A percentile compares a stretch with the other conserved stretches of the same genome.
These are phyloP conservation scores for Elaeis guineensis DNA, from an alignment of 176 grass and related monocot genomes.

Conservation along the genomic window DNA sequence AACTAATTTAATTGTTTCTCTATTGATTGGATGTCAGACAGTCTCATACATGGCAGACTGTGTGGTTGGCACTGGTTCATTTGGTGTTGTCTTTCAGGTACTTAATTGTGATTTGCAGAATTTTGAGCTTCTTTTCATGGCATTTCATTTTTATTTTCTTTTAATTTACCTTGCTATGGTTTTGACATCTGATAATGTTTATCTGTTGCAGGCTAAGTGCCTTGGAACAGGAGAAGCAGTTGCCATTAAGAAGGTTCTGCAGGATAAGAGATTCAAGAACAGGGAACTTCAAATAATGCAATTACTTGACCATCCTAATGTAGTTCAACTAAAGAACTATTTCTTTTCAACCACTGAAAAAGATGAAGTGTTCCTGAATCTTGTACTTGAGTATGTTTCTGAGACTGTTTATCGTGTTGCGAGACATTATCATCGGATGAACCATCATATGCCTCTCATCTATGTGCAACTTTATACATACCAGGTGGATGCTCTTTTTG, in stretches of 20 bases:
- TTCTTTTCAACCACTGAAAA: slow-evolving; percentile 21
- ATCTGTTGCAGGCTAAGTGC: slow-evolving; percentile 7
- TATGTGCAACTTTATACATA: slow-evolving; percentile 13
- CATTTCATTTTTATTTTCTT: no score
- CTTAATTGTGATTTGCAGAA: neutral
- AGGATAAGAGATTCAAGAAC: slow-evolving; percentile 26
- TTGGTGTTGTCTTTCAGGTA: slow-evolving; percentile 33
- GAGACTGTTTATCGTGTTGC: slow-evolving; percentile 6
- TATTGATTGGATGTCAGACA: slow-evolving; percentile 19
- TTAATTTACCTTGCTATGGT: no score
- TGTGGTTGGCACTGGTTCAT: slow-evolving; percentile 27
- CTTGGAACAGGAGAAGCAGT: slow-evolving; percentile 20
- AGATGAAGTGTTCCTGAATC: slow-evolving; percentile 17
- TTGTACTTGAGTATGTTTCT: slow-evolving; percentile 18
- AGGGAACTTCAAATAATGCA: slow-evolving; percentile 22
- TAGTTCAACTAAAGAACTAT: slow-evolving; percentile 9
- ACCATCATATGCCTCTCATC: slow-evolving; percentile 14
- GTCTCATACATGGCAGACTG: slow-evolving; percentile 30
- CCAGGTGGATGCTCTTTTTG: neutral
- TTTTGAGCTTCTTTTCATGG: no score
- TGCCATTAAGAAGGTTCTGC: slow-evolving; percentile 24
- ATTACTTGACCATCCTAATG: slow-evolving; percentile 16
- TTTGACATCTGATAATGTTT: neutral
- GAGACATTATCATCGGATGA: slow-evolving; percentile 15
- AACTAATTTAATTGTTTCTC: no score